These are phyloP conservation scores for Raphidocelis subcapitata DNA, from an alignment of 139 green algal genomes.

Conservation along the genomic window DNA sequence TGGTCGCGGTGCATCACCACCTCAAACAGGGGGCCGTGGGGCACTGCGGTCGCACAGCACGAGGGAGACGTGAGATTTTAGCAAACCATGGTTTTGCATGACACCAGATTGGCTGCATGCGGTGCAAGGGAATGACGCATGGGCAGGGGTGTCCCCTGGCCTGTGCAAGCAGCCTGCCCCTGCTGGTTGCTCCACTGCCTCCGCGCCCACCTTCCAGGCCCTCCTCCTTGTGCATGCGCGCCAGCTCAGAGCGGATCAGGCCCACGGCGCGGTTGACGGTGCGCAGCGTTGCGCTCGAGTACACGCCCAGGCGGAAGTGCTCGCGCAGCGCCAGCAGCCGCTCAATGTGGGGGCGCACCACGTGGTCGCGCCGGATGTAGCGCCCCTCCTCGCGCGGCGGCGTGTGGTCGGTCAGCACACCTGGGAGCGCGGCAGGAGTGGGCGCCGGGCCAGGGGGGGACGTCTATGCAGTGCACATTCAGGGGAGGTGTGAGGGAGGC, in stretches of 20 bases:
- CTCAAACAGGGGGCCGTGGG: conserved; percentile 28
- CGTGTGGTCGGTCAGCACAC: conserved; percentile 32
- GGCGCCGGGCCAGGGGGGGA: conserved; percentile 28
- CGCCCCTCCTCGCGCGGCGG: conserved; percentile 16
- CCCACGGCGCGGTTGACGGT: conserved; percentile 34
- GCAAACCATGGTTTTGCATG: background rate
- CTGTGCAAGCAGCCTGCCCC: background rate
- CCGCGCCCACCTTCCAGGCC: background rate
- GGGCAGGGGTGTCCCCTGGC: background rate
- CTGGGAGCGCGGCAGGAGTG: conserved; percentile 20
- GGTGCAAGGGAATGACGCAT: background rate
- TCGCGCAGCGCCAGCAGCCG: conserved; percentile 43
- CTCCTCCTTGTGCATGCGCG: background rate
- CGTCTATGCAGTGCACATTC: background rate
- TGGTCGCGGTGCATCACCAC: conserved; percentile 40
- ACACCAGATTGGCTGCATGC: background rate
- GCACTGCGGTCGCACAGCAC: background rate
- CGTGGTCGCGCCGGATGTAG: conserved; percentile 14
- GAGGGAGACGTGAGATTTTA: background rate
- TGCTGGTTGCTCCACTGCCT: background rate
- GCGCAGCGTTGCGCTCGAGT: conserved; percentile 31
- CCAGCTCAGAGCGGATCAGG: background rate
- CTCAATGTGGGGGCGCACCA: conserved; percentile 45
- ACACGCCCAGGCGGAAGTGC: conserved; percentile 50
- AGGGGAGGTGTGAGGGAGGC: background rate